Percentiles rank a stretch among this genome's conserved stretches.
Evolutionary conservation across 2,329 filamentous ascomycete species (phyloP).

Genomic region (Myotisia sp.): DNA sequence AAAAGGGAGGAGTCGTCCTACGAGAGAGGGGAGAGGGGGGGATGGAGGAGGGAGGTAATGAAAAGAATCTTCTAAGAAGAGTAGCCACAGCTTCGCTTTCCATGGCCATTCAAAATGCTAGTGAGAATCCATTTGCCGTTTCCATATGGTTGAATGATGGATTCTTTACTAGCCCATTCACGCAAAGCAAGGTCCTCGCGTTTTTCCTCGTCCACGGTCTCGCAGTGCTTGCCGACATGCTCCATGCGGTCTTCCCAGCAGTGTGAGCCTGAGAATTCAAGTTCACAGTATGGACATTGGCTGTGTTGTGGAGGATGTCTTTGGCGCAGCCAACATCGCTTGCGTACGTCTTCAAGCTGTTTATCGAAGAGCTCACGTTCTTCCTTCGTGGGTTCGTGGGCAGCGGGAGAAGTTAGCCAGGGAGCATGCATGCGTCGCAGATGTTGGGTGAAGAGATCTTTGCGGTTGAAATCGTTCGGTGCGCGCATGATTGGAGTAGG

Average conservation of each 20-base stretch:
- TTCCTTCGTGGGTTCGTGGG: slow-evolving; percentile 19
- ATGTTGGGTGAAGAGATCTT: slow-evolving; percentile 83
- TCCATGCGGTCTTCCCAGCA: slow-evolving; percentile 78
- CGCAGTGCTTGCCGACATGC: slow-evolving; percentile 69
- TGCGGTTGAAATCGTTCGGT: slow-evolving; percentile 68
- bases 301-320: slow-evolving; percentile 49
- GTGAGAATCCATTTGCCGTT: slow-evolving; percentile 13
- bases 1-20: too few species aligned
- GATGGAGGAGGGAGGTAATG: too few species aligned
- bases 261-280: slow-evolving; percentile 44
- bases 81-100: slow-evolving; percentile 1
- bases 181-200: slow-evolving; percentile 28
- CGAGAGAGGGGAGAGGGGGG: too few species aligned
- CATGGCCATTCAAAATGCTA: slow-evolving; percentile 5
- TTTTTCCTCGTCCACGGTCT: slow-evolving; percentile 38
- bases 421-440: slow-evolving; percentile 69
- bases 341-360: slow-evolving; percentile 42
- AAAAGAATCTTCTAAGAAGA: slow-evolving; percentile 1
- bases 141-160: slow-evolving; percentile 16
- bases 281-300: slow-evolving; percentile 46
- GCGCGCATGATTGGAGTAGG: slow-evolving; percentile 15
- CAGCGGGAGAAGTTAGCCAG: slow-evolving; percentile 23
- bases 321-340: slow-evolving; percentile 45
- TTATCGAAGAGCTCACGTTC: slow-evolving; percentile 34
- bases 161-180: slow-evolving; percentile 27